Evolutionary conservation across 176 grass and related monocot genomes (phyloP).

Genomic region (Oryza officinalis): DNA sequence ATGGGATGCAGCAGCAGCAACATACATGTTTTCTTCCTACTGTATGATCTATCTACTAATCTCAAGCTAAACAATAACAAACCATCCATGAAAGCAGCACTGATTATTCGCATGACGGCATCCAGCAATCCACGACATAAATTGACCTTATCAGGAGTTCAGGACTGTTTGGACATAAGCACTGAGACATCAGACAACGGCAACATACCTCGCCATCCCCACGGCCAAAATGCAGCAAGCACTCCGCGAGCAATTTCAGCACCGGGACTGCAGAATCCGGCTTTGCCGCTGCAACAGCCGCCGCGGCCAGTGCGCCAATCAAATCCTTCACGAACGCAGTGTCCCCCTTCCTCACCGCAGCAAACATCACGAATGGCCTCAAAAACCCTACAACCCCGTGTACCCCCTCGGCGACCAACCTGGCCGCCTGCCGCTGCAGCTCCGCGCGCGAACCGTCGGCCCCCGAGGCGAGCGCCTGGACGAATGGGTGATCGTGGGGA

Average conservation of each 20-base stretch:
- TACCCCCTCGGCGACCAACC: slow-evolving; percentile 48
- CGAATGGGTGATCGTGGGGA: slow-evolving; percentile 60
- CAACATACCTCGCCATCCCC: slow-evolving; percentile 42
- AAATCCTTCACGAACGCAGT: slow-evolving; percentile 53
- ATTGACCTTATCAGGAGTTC: not conserved
- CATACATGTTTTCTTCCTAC: not conserved
- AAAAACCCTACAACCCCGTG: slow-evolving; percentile 43
- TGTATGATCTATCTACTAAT: slow-evolving; percentile 18
- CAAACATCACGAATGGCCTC: slow-evolving; percentile 59
- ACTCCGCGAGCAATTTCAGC: slow-evolving; percentile 57
- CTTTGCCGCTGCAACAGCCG: slow-evolving; percentile 30
- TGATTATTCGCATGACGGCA: not conserved
- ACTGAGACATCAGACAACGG: not conserved
- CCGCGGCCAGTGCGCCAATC: slow-evolving; percentile 46
- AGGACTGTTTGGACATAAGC: not conserved
- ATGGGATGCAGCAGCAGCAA: slow-evolving; percentile 10
- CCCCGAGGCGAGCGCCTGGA: slow-evolving; percentile 53
- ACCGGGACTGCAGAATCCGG: slow-evolving; percentile 31
- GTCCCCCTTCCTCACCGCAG: slow-evolving; percentile 52
- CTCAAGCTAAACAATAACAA: not conserved
- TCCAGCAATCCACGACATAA: not conserved
- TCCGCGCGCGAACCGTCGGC: slow-evolving; percentile 41
- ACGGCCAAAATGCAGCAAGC: slow-evolving; percentile 54
- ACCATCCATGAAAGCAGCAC: not conserved
- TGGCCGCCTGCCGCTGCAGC: slow-evolving; percentile 51